Evolutionary conservation across 2,329 filamentous ascomycete species (phyloP).

Genomic region (Pseudogymnoascus sp.): DNA sequence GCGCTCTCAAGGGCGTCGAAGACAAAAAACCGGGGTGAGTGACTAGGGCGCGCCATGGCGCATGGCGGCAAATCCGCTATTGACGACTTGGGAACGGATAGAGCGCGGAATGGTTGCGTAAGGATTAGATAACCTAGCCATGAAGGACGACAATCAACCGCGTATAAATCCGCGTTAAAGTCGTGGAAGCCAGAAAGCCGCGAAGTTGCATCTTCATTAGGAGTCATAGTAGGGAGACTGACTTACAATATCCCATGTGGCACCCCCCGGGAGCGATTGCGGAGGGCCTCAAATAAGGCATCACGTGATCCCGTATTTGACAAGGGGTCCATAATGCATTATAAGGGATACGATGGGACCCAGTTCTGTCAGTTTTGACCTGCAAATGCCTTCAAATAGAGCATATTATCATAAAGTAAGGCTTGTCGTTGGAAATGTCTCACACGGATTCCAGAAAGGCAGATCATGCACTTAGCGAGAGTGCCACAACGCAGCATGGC

Average conservation of each 20-base stretch:
- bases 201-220: not conserved
- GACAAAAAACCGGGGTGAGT: not conserved
- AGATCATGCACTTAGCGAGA: not conserved
- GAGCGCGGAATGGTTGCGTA: not conserved
- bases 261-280: not conserved
- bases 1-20: not conserved
- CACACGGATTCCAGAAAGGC: not conserved
- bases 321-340: not conserved
- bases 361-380: not conserved
- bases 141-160: not conserved
- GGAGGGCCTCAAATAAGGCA: not conserved
- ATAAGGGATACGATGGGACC: not conserved
- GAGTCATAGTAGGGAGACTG: not conserved
- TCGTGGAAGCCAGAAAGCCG: not conserved
- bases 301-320: not conserved
- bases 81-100: not conserved
- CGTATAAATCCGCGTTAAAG: not conserved
- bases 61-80: not conserved
- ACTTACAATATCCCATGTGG: not conserved
- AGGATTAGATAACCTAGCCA: not conserved
- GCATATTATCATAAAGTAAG: not conserved
- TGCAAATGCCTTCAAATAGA: not conserved
- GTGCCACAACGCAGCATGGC: not conserved
- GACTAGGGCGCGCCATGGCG: not conserved
- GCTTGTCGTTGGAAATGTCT: constrained; percentile 1